Evolutionary conservation across 805 yeast species (phyloP).

Genomic region (Saccharomycopsis babjevae): DNA sequence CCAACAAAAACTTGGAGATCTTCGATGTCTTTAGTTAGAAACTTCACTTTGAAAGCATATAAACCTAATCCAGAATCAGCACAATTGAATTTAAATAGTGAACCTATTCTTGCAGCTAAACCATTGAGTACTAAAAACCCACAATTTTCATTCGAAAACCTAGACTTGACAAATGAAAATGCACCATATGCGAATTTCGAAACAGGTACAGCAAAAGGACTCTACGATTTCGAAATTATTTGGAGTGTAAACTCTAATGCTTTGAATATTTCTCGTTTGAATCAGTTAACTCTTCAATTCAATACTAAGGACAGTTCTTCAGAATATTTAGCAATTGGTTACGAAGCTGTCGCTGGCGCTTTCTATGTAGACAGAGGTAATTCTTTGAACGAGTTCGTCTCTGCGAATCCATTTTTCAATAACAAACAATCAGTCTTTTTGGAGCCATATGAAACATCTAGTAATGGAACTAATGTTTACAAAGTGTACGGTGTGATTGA

Average conservation of each 20-base stretch:
- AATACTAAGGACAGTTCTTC: slow-evolving; percentile 17
- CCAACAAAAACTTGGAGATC: slow-evolving; percentile 31
- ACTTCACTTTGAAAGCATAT: slow-evolving; percentile 23
- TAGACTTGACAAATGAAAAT: not conserved
- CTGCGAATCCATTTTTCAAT: slow-evolving; percentile 23
- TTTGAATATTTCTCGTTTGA: slow-evolving; percentile 11
- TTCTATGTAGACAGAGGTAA: slow-evolving; percentile 25
- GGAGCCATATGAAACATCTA: slow-evolving; percentile 19
- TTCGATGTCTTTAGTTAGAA: slow-evolving; percentile 29
- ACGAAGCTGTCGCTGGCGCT: slow-evolving; percentile 21
- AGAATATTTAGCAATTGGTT: slow-evolving; percentile 23
- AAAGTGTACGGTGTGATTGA: slow-evolving; percentile 26
- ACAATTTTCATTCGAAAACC: not conserved
- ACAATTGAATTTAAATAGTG: slow-evolving; percentile 21
- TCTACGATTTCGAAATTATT: slow-evolving; percentile 22
- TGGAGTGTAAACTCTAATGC: slow-evolving; percentile 20
- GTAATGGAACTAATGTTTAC: slow-evolving; percentile 19
- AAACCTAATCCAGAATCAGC: slow-evolving; percentile 23
- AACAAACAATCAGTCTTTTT: slow-evolving; percentile 23
- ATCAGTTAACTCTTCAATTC: slow-evolving; percentile 20
- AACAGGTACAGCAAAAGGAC: slow-evolving; percentile 18
- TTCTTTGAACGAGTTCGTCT: slow-evolving; percentile 20
- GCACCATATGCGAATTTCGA: not conserved
- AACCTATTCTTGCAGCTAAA: slow-evolving; percentile 21
- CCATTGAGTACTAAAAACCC: not conserved